Base-by-base conservation (phyloP, 2,329 filamentous ascomycete species). In the Fulvia fulva region DNA sequence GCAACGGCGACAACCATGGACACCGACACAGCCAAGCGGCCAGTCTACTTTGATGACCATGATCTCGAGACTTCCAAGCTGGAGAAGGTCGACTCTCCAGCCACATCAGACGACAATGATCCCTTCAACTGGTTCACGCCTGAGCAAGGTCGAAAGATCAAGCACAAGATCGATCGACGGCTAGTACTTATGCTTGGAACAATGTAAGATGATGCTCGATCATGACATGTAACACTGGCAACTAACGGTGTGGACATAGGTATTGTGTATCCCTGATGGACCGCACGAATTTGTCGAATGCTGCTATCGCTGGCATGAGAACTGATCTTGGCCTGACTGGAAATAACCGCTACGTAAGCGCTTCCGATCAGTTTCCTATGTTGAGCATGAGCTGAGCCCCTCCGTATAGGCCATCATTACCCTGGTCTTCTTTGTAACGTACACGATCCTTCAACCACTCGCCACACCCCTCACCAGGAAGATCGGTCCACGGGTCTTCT, bases 191-290 rank as follows among this genome's bases (percentile, higher is more conserved):
- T 75, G 0, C 72, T 78, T 1, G 77, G 77, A 7, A 70, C 68
- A 51, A 70, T 71, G 61, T 72, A 72, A 32, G n/a, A 32, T 32
- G 28, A 9, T 7, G 8, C 28, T 2, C 28, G 8, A 32, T 12
- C 12, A 32, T 32, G 28, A 32, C 8, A 12, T 32, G n/a, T 32
- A 32, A 32, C 2, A 12, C 28, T 32, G 8, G 8, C 4, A 5
- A 12, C 28, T 32, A 12, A 32, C 12, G 8, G 28, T 69, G 74
- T 2, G 76, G 76, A 11, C 63, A 63, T 63, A 81, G 91, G 75
- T 92, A 92, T 73, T 90, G 87, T 70, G 80, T 90, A 66, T 87
- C 83, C 63, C 76, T 93, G 59, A 89, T 93, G 84, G 57, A 59
- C 26, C 57, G 57, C 5, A 34, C 32, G 11, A 59, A 59, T 41